A percentile compares a stretch with the other conserved stretches of the same genome.
Conservation (phyloP, 1,139 yeast genomes). For the Arxiozyma slooffiae region DNA sequence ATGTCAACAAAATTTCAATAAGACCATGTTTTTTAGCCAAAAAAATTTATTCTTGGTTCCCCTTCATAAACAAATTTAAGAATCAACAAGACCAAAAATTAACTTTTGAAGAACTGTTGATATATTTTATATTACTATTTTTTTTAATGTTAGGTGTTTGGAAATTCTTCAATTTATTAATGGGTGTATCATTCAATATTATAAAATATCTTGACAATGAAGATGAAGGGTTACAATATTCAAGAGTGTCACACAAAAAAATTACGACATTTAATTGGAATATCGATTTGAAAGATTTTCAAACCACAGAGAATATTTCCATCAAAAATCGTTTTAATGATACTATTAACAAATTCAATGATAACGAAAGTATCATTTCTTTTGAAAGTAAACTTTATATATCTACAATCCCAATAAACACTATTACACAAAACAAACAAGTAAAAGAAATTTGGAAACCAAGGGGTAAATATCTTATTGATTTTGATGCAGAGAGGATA, state of each 20-base stretch:
- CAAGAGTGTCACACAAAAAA: neutral
- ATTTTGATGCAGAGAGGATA: constrained; percentile 11
- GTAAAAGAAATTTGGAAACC: constrained; percentile 10
- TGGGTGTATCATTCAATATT: neutral
- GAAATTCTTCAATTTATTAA: neutral
- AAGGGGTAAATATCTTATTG: constrained; percentile 14
- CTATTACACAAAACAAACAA: neutral
- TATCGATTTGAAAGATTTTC: neutral
- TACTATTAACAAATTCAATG: neutral
- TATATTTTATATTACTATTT: neutral
- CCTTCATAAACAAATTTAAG: too few relatives aligned
- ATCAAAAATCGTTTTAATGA: too few relatives aligned
- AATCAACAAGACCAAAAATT: neutral
- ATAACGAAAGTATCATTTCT: neutral
- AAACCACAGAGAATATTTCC: neutral
- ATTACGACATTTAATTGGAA: neutral
- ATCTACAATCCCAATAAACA: neutral
- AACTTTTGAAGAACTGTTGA: neutral
- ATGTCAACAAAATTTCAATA: neutral
- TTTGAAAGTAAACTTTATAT: neutral
- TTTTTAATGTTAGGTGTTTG: neutral
- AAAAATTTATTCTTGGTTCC: neutral
- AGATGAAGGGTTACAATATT: neutral
- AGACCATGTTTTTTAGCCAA: neutral
- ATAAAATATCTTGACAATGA: too few relatives aligned